Base-by-base conservation (phyloP, 2,329 filamentous ascomycete species). In the Chlorencoelia australis region DNA sequence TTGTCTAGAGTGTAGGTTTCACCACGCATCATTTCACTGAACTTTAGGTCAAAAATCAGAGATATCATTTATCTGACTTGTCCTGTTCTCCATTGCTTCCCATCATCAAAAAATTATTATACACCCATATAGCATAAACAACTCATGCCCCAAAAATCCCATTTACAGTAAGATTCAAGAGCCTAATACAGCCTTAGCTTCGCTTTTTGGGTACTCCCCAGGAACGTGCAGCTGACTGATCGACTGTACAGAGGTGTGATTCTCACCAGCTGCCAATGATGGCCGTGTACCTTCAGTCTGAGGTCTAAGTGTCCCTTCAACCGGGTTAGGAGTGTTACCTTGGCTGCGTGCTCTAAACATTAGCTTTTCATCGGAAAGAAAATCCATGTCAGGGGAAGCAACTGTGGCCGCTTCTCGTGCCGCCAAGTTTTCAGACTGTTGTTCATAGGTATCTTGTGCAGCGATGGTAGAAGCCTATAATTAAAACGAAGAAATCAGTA, bases 181-280 rank as follows among this genome's bases (percentile, higher is more conserved):
- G n/a, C n/a, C n/a, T n/a, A n/a, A n/a, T n/a, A n/a, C n/a, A n/a
- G 30, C 16, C 6, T 40, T 33, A 19, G 24, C 22, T 18, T 15
- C 32, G 7, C 9, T 20, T 22, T 28, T 43, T 3, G 54, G 54
- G 37, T 39, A 57, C 29, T 54, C 54, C 3, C 54, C 54, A 3
- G 54, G 54, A 26, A 57, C 45, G 40, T 57, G 54, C 10, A 57
- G 42, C 24, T 55, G 46, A 15, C 46, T 50, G 20, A 56, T 49
- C 29, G 46, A 55, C 26, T 42, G 35, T 5, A 44, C 47, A 28
- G 50, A 54, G 8, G 44, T 32, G 37, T 54, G 47, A 21, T 46
- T 51, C 22, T 49, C 46, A 11, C 46, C 47, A 9, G 45, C 42
- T 17, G 47, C 43, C 9, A 53, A 34, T 8, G 34, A 29, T 15